phyloP scores from a whole-genome alignment of 2,329 filamentous ascomycete genomes.

The Emergomyces africanus region DNA sequence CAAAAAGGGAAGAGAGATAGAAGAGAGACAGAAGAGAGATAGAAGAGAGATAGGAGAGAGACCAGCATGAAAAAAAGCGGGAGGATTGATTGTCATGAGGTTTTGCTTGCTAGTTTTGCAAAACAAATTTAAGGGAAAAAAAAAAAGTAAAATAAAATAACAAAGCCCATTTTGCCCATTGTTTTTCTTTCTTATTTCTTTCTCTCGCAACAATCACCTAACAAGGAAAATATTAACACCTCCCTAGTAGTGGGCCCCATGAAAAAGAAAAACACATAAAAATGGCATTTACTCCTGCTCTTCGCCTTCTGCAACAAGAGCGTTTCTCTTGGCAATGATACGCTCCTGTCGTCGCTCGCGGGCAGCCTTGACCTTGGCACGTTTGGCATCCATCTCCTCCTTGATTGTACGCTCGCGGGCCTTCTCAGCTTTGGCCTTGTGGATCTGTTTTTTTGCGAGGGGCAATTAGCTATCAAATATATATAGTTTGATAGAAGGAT shows the following conservation, averaged over 20 bases:
- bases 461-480: not conserved
- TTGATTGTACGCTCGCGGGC: conserved; percentile 87
- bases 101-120: conserved; percentile 1
- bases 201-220: not conserved
- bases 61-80: not conserved
- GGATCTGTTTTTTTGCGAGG: conserved; percentile 53
- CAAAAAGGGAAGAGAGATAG: not conserved
- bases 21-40: not conserved
- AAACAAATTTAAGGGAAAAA: not conserved
- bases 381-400: conserved; percentile 99
- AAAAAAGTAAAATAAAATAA: not conserved
- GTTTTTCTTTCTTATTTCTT: not conserved
- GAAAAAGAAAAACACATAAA: conserved; percentile 1
- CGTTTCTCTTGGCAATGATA: conserved; percentile 78
- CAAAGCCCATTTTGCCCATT: not conserved
- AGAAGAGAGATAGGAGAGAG: not conserved
- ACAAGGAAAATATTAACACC: conserved; percentile 3
- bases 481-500: not conserved
- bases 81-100: not conserved
- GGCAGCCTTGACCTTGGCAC: conserved; percentile 99
- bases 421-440: conserved; percentile 99
- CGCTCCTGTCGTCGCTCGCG: conserved; percentile 97
- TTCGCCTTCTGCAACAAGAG: conserved; percentile 59
- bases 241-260: conserved; percentile 1
- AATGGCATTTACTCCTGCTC: conserved; percentile 14